These are phyloP conservation scores for Albizia julibrissin DNA, from an alignment of 306 rosid species.

Conservation along the genomic window DNA sequence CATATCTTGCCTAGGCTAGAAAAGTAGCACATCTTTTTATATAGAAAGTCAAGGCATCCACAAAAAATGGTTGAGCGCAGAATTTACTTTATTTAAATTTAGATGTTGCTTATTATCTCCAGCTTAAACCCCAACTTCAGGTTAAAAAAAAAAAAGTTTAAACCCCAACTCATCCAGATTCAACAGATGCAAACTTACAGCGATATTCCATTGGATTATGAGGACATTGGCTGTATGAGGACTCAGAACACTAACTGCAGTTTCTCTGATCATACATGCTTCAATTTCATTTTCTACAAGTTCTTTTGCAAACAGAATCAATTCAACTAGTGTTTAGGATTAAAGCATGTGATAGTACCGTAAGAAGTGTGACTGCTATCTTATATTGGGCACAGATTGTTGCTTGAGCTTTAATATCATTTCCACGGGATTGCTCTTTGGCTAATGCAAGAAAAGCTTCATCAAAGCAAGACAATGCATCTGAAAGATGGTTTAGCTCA, in stretches of 20 bases:
- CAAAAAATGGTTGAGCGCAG: conserved; percentile 4
- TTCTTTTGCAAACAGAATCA: conserved; percentile 10
- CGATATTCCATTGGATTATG: conserved; percentile 1
- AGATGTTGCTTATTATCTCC: conserved; percentile 17
- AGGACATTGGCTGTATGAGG: conserved; percentile 28
- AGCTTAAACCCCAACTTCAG: not conserved
- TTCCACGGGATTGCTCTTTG: conserved; percentile 93
- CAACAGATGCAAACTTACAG: not conserved
- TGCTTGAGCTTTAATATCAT: conserved; percentile 96
- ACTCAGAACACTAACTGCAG: not conserved
- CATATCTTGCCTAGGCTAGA: not conserved
- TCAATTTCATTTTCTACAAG: conserved; percentile 21
- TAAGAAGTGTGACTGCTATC: conserved; percentile 91
- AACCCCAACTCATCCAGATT: conserved; percentile 20
- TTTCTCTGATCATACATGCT: conserved; percentile 13
- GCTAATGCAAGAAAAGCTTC: conserved; percentile 96
- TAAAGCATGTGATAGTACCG: conserved; percentile 51
- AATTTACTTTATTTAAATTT: not conserved
- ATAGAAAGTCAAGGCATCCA: not conserved
- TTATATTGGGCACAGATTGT: conserved; percentile 98
- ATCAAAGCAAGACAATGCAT: conserved; percentile 92
- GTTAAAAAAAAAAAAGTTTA: not conserved
- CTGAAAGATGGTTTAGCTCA: conserved; percentile 92
- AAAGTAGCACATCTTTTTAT: conserved; percentile 7
- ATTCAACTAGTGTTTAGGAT: conserved; percentile 14